Conservation (phyloP, 2,329 filamentous ascomycete species). For the Atkinsonella texensis region DNA sequence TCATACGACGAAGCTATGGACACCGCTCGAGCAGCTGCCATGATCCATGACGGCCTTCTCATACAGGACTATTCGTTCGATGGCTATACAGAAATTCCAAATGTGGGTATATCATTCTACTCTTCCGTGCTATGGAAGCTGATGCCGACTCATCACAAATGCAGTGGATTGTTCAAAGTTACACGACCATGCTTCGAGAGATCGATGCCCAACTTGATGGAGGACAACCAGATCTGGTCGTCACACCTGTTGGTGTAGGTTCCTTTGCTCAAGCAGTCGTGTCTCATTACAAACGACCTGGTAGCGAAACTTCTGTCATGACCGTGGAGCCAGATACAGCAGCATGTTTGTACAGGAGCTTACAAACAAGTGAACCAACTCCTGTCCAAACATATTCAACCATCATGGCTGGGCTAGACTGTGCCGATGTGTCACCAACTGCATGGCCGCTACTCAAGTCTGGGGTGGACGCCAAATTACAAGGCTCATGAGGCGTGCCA, state of each 20-base stretch:
- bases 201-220: conserved; percentile 44
- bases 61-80: conserved; percentile 59
- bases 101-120: conserved; percentile 21
- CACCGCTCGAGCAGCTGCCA: conserved; percentile 31
- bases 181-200: conserved; percentile 60
- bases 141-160: background rate
- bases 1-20: conserved; percentile 53
- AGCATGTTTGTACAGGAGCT: conserved; percentile 42
- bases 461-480: conserved; percentile 49
- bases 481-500: conserved; percentile 49
- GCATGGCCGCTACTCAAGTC: conserved; percentile 49
- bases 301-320: conserved; percentile 31
- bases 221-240: conserved; percentile 30
- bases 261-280: conserved; percentile 60
- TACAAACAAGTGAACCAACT: conserved; percentile 34
- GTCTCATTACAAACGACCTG: conserved; percentile 45
- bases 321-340: conserved; percentile 59
- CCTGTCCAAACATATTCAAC: conserved; percentile 45
- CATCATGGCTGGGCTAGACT: conserved; percentile 66
- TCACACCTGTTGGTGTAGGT: conserved; percentile 62
- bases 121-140: background rate
- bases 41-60: conserved; percentile 35
- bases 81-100: conserved; percentile 53
- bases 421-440: conserved; percentile 52
- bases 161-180: conserved; percentile 67